Percentiles rank a stretch among this genome's conserved stretches.
Evolutionary conservation across 176 grass and related monocot genomes (phyloP).

Genomic region (Calamus simplicifolius): DNA sequence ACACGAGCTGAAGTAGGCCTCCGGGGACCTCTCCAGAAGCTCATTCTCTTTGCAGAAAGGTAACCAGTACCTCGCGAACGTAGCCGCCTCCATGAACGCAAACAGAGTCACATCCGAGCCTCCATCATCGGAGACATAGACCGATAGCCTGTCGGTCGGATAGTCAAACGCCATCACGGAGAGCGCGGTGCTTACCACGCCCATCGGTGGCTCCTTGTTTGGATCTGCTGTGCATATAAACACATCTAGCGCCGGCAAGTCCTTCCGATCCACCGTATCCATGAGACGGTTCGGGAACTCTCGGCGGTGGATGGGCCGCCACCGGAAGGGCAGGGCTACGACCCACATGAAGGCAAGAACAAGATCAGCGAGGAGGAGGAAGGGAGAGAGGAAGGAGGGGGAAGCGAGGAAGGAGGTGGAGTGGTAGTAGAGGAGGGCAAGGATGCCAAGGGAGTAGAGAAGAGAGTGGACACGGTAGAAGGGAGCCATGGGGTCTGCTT

Average conservation of each 20-base stretch:
- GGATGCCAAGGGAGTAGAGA: no score
- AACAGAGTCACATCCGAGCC: conserved; percentile 46
- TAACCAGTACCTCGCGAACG: conserved; percentile 52
- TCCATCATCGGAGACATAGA: conserved; percentile 79
- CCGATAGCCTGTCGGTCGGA: conserved; percentile 31
- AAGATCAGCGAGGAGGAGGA: no score
- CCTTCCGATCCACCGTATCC: background rate
- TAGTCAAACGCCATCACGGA: conserved; percentile 87
- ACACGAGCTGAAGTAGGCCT: conserved; percentile 22
- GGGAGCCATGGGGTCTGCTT: no score
- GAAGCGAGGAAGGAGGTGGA: no score
- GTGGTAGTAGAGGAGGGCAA: no score
- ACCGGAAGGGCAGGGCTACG: conserved; percentile 25
- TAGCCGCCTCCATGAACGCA: conserved; percentile 32
- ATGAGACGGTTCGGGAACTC: conserved; percentile 30
- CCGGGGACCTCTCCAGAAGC: conserved; percentile 30
- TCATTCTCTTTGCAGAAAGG: conserved; percentile 50
- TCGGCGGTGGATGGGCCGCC: conserved; percentile 27
- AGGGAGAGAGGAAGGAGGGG: no score
- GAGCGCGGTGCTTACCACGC: conserved; percentile 54
- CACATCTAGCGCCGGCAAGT: conserved; percentile 39
- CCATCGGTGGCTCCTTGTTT: conserved; percentile 34
- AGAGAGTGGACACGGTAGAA: no score
- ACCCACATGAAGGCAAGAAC: background rate
- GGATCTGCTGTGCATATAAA: conserved; percentile 51